phyloP scores from a whole-genome alignment of 2,329 filamentous ascomycete species.

The Dothideomycetidae sp. region DNA sequence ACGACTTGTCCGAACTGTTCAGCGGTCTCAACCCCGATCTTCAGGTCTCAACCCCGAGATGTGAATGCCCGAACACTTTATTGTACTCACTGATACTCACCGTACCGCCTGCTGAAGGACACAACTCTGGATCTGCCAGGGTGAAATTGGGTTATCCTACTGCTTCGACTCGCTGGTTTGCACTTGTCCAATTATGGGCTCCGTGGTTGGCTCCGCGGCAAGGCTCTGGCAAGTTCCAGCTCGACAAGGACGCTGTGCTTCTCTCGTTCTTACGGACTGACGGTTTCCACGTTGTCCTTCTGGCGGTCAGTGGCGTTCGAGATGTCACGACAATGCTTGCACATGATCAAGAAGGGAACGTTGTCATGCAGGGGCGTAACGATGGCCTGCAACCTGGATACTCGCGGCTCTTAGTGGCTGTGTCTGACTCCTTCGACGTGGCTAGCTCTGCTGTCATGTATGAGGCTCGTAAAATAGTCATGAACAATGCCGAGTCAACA shows the following conservation, averaged over 20 bases:
- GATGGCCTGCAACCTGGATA: conserved; percentile 45
- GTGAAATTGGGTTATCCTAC: conserved; percentile 50
- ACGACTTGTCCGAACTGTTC: conserved; percentile 43
- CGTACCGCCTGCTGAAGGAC: conserved; percentile 41
- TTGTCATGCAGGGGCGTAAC: conserved; percentile 57
- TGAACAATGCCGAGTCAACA: conserved; percentile 28
- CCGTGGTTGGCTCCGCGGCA: conserved; percentile 87
- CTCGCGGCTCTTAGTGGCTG: conserved; percentile 53
- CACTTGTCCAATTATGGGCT: conserved; percentile 61
- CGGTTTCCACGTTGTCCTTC: conserved; percentile 61
- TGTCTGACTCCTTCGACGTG: conserved; percentile 57
- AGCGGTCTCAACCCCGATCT: conserved; percentile 43
- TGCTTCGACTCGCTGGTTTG: conserved; percentile 60
- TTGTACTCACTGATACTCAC: conserved; percentile 53
- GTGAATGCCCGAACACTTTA: conserved; percentile 53
- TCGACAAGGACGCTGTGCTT: conserved; percentile 66
- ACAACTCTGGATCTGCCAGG: conserved; percentile 43
- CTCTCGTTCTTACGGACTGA: conserved; percentile 60
- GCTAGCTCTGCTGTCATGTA: conserved; percentile 75
- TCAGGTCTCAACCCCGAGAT: conserved; percentile 39
- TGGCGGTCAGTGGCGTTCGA: conserved; percentile 62
- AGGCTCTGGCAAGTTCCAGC: conserved; percentile 49
- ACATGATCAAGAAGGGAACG: conserved; percentile 47
- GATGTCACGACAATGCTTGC: conserved; percentile 57
- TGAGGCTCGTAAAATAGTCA: conserved; percentile 57